Evolutionary conservation across 2,329 filamentous ascomycete genomes (phyloP).

Genomic region (Hyphodiscus sp.): DNA sequence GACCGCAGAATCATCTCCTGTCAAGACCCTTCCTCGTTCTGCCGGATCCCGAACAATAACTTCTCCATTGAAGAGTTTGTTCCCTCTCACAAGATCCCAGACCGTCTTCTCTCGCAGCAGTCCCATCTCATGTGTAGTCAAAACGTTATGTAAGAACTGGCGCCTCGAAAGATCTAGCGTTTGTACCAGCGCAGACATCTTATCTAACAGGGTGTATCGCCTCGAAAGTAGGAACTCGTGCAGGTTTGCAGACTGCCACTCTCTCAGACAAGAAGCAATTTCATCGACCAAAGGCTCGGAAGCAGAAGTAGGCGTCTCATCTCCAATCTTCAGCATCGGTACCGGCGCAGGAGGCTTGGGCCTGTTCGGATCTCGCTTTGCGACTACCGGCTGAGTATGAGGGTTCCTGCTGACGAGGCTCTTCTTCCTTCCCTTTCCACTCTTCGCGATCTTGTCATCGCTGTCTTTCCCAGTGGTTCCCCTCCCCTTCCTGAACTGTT

Average conservation of each 20-base stretch:
- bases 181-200: slow-evolving; percentile 72
- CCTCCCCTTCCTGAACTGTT: slow-evolving; percentile 7
- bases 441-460: slow-evolving; percentile 2
- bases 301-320: slow-evolving; percentile 85
- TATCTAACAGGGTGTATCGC: slow-evolving; percentile 74
- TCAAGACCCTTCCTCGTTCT: slow-evolving; percentile 77
- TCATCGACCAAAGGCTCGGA: slow-evolving; percentile 93
- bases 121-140: slow-evolving; percentile 80
- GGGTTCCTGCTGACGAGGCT: slow-evolving; percentile 20
- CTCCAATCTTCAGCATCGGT: slow-evolving; percentile 94
- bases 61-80: slow-evolving; percentile 89
- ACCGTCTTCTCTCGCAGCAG: slow-evolving; percentile 80
- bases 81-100: slow-evolving; percentile 90
- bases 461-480: not conserved
- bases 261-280: slow-evolving; percentile 89
- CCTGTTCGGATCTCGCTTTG: slow-evolving; percentile 56
- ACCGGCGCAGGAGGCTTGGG: slow-evolving; percentile 85
- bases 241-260: slow-evolving; percentile 97
- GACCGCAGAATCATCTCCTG: slow-evolving; percentile 87
- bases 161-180: slow-evolving; percentile 80
- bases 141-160: slow-evolving; percentile 88
- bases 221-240: slow-evolving; percentile 83
- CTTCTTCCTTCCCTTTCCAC: slow-evolving; percentile 14
- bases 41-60: slow-evolving; percentile 89
- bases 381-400: slow-evolving; percentile 37